Evolutionary conservation across 139 green algal species (phyloP).

Genomic region (Limnomonas spitsbergensis): DNA sequence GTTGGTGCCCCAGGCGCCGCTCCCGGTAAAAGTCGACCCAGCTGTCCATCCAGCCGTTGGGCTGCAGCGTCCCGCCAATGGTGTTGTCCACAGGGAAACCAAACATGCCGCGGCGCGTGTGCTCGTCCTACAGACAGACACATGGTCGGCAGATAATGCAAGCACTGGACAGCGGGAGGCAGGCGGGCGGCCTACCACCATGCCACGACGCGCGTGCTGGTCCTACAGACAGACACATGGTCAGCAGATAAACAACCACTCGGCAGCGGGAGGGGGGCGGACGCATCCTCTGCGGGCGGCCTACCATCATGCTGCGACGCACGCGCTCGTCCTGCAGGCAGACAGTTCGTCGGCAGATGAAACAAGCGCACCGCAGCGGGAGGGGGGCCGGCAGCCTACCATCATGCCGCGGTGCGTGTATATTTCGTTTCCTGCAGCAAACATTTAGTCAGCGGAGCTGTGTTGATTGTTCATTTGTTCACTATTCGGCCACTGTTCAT

Average conservation of each 20-base stretch:
- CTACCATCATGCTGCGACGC: constrained; percentile 67
- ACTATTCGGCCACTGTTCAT: no score
- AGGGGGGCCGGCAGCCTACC: no score
- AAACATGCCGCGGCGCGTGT: constrained; percentile 63
- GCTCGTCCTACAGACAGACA: constrained; percentile 29
- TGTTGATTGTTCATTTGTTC: no score
- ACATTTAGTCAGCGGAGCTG: no score
- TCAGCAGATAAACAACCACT: neutral
- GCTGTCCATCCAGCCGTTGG: constrained; percentile 84
- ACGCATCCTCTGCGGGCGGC: no score
- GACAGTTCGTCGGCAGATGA: no score
- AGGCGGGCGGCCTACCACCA: no score
- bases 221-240: constrained; percentile 28
- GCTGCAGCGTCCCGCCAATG: constrained; percentile 88
- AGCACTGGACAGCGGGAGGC: no score
- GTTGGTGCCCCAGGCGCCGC: constrained; percentile 61
- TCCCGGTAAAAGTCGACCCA: constrained; percentile 85
- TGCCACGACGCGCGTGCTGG: constrained; percentile 42
- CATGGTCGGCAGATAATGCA: neutral
- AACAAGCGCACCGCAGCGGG: no score
- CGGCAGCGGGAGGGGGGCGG: no score
- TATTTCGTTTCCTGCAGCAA: no score
- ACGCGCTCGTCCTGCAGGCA: constrained; percentile 40
- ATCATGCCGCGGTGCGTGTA: no score
- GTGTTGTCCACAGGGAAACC: constrained; percentile 96